Conservation (phyloP, 2,329 filamentous ascomycete genomes). For the Alternaria sp. region DNA sequence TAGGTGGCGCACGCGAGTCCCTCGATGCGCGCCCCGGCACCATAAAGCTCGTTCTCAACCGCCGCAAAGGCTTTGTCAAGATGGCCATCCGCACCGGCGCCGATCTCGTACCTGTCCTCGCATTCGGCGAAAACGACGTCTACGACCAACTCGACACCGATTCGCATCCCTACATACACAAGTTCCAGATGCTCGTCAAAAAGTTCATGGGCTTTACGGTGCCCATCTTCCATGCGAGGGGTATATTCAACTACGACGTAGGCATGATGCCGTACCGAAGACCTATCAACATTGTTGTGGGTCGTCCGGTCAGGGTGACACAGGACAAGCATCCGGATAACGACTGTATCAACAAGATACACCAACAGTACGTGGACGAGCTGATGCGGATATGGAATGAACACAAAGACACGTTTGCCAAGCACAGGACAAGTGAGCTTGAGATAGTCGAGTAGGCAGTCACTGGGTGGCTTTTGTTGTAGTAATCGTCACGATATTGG, state of each 20-base stretch:
- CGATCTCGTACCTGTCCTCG: conserved; percentile 89
- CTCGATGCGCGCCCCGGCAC: conserved; percentile 84
- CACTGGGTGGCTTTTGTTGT: neutral
- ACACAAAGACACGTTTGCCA: conserved; percentile 79
- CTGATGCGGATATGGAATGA: conserved; percentile 75
- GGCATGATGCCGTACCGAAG: conserved; percentile 93
- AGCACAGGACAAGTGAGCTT: conserved; percentile 69
- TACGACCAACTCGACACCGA: conserved; percentile 88
- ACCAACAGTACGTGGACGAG: conserved; percentile 79
- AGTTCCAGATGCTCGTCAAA: conserved; percentile 83
- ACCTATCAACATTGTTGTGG: conserved; percentile 88
- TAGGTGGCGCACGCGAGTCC: conserved; percentile 91
- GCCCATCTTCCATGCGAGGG: conserved; percentile 86
- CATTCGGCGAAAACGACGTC: conserved; percentile 94
- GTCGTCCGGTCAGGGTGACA: conserved; percentile 77
- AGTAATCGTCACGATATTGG: neutral
- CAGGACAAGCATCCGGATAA: conserved; percentile 71
- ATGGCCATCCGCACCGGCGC: conserved; percentile 91
- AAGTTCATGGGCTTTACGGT: conserved; percentile 90
- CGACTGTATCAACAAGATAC: conserved; percentile 80
- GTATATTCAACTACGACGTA: conserved; percentile 97
- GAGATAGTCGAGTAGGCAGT: conserved; percentile 66
- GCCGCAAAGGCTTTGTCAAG: conserved; percentile 92
- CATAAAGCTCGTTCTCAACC: conserved; percentile 78
- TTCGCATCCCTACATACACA: conserved; percentile 80